Conservation (phyloP, 2,329 filamentous ascomycete genomes). For the Xylariaceae sp. region DNA sequence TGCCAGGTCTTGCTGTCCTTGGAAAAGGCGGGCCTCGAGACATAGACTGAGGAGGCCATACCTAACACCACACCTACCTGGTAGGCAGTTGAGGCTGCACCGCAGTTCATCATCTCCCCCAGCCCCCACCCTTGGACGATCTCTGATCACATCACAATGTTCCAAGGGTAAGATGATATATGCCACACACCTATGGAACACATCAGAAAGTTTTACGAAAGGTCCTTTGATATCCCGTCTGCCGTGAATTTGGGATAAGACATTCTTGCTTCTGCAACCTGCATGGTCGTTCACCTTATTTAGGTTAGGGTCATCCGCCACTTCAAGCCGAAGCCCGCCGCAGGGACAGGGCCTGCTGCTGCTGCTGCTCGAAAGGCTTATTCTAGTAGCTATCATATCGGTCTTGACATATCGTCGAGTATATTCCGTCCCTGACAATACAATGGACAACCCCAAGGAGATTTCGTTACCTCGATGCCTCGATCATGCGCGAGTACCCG, state of each 20-base stretch:
- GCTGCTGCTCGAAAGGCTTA: background rate
- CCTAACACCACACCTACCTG: background rate
- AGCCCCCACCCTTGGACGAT: conserved; percentile 14
- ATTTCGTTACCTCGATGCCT: conserved; percentile 43
- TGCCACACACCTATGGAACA: conserved; percentile 1
- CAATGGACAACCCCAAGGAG: conserved; percentile 13
- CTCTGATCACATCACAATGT: conserved; percentile 13
- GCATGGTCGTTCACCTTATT: background rate
- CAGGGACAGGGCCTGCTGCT: background rate
- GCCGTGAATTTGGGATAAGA: background rate
- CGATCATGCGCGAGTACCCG: conserved; percentile 46
- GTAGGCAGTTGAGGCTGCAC: conserved; percentile 5
- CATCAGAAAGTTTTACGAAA: background rate
- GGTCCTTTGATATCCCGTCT: background rate
- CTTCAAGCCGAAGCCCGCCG: background rate
- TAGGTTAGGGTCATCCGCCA: background rate
- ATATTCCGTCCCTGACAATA: background rate
- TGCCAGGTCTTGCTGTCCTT: background rate
- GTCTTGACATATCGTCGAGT: background rate
- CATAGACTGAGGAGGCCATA: background rate
- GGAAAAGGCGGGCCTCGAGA: background rate
- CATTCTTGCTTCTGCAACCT: background rate
- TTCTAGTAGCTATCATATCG: background rate
- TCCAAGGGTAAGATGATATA: conserved; percentile 8
- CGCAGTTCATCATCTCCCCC: conserved; percentile 7